phyloP scores from a whole-genome alignment of 2,329 filamentous ascomycete genomes.

The Incumbomyces lentus region DNA sequence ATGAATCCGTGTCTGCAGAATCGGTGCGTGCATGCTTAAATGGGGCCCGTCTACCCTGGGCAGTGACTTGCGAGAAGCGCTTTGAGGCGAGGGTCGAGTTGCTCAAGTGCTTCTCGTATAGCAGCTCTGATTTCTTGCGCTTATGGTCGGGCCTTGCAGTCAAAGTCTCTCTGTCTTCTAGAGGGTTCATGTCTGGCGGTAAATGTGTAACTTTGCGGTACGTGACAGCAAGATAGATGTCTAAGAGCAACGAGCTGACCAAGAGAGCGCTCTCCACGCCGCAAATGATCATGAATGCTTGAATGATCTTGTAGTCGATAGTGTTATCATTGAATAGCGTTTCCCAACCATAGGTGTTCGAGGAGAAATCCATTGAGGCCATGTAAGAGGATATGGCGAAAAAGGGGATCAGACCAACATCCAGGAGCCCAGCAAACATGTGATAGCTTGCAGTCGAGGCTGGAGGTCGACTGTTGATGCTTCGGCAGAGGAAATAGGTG shows the following conservation, averaged over 20 bases:
- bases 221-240: slow-evolving; percentile 62
- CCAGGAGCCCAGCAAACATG: slow-evolving; percentile 66
- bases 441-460: slow-evolving; percentile 81
- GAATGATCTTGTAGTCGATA: slow-evolving; percentile 50
- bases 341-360: slow-evolving; percentile 47
- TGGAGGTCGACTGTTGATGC: slow-evolving; percentile 60
- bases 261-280: slow-evolving; percentile 58
- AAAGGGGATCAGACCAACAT: slow-evolving; percentile 55
- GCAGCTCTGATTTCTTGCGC: slow-evolving; percentile 54
- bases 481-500: slow-evolving; percentile 67
- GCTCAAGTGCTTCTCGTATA: slow-evolving; percentile 53
- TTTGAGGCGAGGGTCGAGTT: slow-evolving; percentile 36
- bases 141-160: slow-evolving; percentile 62
- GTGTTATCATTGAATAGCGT: slow-evolving; percentile 53
- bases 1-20: slow-evolving; percentile 44
- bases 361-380: slow-evolving; percentile 41
- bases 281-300: slow-evolving; percentile 58
- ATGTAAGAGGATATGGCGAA: slow-evolving; percentile 50
- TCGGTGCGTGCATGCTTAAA: slow-evolving; percentile 68
- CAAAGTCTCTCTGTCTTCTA: slow-evolving; percentile 60
- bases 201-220: slow-evolving; percentile 74
- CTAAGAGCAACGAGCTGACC: slow-evolving; percentile 57
- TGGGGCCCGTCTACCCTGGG: slow-evolving; percentile 44
- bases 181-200: slow-evolving; percentile 89
- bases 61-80: slow-evolving; percentile 19